Evolutionary conservation across 345 rosid species (phyloP), one percentile per base, ranked within the genome.

Genomic region (Kernera saxatilis): DNA sequence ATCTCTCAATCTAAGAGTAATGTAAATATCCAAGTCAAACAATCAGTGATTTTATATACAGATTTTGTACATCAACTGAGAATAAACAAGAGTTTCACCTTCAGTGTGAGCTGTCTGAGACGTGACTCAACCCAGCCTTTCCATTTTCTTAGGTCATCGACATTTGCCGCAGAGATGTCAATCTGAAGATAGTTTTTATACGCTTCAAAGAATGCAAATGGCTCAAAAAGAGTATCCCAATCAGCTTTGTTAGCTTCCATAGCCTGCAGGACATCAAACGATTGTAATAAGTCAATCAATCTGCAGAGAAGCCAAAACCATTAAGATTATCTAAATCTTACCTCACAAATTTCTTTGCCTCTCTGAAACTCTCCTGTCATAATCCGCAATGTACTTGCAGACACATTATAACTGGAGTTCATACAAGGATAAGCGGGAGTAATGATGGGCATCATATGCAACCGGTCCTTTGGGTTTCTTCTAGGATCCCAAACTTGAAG

Each of bases 41-140:
- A 52, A 27, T 40, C 52, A 27, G 21, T 66, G 39, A 51, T 25
- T 3, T 5, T 37, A 14, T 12, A 51, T 11, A 63, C 19, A 32
- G 23, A n/a, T 21, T 19, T 17, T 14, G 14, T 21, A 21, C 23
- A 49, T 15, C 12, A 15, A 15, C 25, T 21, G 68, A 60, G 44
- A 18, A 54, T 4, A 50, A 43, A 43, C 30, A 8, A 54, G 30
- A 52, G 25, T 26, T 62, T 74, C 55, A 91, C 98, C 99, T 84
- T 91, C 84, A 91, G 78, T 45, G 90, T 94, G 55, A 94, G 99
- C 68, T 85, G 92, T 55, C 97, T 92, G 46, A 94, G 92, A 41
- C 97, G 97, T 60, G 99, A 94, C 84, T 91, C 92, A 70, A 94
- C 99, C 99, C 99, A 91, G 12, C 99, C 99, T 87, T 94, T 88